Conservation (phyloP, 352 stramenopile species). For the Pythium folliculosum region DNA sequence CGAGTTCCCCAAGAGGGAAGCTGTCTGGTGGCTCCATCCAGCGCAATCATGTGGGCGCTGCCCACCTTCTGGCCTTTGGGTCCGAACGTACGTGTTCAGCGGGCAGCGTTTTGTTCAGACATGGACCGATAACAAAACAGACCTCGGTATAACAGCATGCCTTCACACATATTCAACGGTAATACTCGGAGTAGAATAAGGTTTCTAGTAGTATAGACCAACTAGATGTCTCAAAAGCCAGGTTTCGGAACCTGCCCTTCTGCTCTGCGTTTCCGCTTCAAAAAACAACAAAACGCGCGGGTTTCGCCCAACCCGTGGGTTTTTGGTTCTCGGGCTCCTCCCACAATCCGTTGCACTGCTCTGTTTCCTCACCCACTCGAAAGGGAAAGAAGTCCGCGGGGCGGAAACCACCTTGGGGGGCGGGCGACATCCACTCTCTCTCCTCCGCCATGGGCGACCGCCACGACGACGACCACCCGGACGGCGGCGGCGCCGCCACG, state of each 20-base stretch:
- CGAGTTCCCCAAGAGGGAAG: neutral
- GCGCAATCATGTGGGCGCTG: neutral
- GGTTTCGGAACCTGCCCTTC: neutral
- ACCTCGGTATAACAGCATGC: constrained; percentile 1
- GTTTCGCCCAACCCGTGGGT: neutral
- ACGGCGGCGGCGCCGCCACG: constrained; percentile 18
- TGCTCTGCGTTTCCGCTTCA: neutral
- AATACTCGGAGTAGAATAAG: too few relatives aligned
- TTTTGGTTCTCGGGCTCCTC: too few relatives aligned
- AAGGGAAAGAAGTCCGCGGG: too few relatives aligned
- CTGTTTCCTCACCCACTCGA: too few relatives aligned
- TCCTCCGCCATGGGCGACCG: constrained; percentile 15
- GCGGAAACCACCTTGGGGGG: too few relatives aligned
- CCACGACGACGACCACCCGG: constrained; percentile 13
- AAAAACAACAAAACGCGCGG: neutral
- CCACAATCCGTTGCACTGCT: too few relatives aligned
- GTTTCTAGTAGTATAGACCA: too few relatives aligned
- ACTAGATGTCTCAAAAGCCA: neutral
- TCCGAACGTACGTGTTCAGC: constrained; percentile 1
- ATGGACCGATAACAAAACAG: neutral
- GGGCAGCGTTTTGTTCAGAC: neutral
- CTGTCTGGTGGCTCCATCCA: neutral
- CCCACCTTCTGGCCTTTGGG: neutral
- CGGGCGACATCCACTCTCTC: too few relatives aligned
- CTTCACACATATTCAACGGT: too few relatives aligned